Conservation (phyloP, 2,329 filamentous ascomycete species). For the Monosporascus sp. region DNA sequence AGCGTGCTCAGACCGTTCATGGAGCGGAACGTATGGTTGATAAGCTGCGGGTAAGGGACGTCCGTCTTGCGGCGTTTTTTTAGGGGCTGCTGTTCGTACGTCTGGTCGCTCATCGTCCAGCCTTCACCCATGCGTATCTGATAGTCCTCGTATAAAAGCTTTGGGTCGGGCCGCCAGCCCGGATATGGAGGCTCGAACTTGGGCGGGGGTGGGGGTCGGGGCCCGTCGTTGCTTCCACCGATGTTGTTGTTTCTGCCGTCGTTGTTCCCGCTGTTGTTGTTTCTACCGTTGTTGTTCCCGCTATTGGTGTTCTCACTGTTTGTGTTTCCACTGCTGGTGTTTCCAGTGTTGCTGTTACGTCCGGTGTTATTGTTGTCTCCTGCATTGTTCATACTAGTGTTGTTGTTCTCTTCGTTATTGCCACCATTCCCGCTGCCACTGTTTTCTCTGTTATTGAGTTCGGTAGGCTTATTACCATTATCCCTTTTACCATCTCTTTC, state of each 20-base stretch:
- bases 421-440: too few relatives aligned
- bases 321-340: too few relatives aligned
- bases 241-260: too few relatives aligned
- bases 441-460: too few relatives aligned
- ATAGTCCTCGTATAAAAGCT: constrained; percentile 6
- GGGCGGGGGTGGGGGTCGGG: not conserved
- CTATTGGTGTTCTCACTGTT: too few relatives aligned
- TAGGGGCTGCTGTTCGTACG: constrained; percentile 13
- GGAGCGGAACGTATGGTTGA: constrained; percentile 9
- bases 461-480: too few relatives aligned
- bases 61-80: constrained; percentile 16
- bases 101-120: constrained; percentile 21
- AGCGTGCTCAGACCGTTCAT: constrained; percentile 18
- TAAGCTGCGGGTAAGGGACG: constrained; percentile 14
- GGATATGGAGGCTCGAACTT: not conserved
- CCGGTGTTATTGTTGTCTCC: too few relatives aligned
- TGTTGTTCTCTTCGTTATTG: too few relatives aligned
- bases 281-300: too few relatives aligned
- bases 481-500: not conserved
- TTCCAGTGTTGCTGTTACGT: too few relatives aligned
- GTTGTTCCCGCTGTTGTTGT: too few relatives aligned
- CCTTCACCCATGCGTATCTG: constrained; percentile 15
- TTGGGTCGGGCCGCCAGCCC: not conserved
- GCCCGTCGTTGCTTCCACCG: not conserved
- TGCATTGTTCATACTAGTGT: too few relatives aligned